Evolutionary conservation across 2,329 filamentous ascomycete species (phyloP), one percentile per base, ranked within the genome.

Genomic region (Ascochyta viciae-villosae): DNA sequence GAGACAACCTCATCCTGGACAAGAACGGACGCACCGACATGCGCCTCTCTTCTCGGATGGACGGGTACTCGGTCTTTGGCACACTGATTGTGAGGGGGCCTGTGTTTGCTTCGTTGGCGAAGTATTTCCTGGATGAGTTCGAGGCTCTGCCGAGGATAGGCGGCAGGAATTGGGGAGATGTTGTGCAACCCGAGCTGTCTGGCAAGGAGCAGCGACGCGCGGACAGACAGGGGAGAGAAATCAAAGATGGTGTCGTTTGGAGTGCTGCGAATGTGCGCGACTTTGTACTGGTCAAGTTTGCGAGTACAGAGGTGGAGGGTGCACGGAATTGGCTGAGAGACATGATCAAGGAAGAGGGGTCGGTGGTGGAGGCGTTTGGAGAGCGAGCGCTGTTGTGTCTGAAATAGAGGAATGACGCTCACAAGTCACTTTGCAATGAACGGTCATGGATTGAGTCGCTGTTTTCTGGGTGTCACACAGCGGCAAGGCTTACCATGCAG

Each of bases 211-310:
- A 77, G 74, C 72, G 73, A 54, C 83, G 88, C 48, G 72, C 74
- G 26, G 71, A 71, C 46, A 82, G 89, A 57, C 78, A 89, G 19
- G 71, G 75, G 50, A 79, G 81, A 69, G 90, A 95, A 73, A 82
- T 58, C 16, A 42, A 8, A 0, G 70, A 75, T 47, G 70, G 69
- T 6, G 46, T 76, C 27, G 60, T 76, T 6, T 77, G 74, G 74
- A 76, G 74, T 50, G 73, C 74, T 10, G 74, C 74, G 2, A 70
- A 71, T 47, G 71, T 76, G 15, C 60, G 74, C n/a, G 72, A 91
- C 4, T 96, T 94, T 69, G 89, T 95, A 3, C 83, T 97, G 24
- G 89, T 98, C 64, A 98, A 98, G 74, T 96, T 98, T 73, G 92
- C 91, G 1, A 91, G 93, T 1, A 83, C 82, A 50, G 89, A 88